phyloP scores from a whole-genome alignment of 352 stramenopile species.

The Phytopythium boreale region DNA sequence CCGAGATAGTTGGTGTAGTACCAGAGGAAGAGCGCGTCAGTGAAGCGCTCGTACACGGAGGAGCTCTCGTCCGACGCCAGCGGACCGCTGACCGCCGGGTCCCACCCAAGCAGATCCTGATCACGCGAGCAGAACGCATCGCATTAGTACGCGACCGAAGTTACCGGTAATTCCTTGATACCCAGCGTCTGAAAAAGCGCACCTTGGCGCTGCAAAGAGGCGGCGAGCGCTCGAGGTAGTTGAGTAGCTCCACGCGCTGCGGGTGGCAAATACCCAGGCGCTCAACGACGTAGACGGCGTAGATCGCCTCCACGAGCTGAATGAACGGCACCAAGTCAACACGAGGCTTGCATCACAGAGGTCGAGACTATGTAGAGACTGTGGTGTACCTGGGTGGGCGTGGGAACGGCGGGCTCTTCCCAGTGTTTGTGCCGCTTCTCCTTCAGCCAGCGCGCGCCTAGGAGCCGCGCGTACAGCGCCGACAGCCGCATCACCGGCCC shows the following conservation, averaged over 20 bases:
- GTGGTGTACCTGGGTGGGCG: conserved; percentile 33
- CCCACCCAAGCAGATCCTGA: conserved; percentile 83
- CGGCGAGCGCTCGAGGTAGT: conserved; percentile 51
- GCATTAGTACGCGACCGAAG: neutral
- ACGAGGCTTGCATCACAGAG: neutral
- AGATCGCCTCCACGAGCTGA: conserved; percentile 52
- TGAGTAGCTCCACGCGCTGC: conserved; percentile 60
- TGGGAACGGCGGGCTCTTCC: conserved; percentile 31
- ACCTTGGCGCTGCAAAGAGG: conserved; percentile 50
- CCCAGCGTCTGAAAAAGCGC: neutral
- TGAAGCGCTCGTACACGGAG: conserved; percentile 56
- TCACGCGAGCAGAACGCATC: conserved; percentile 5
- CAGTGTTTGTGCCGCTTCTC: conserved; percentile 42
- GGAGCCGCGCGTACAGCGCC: conserved; percentile 54
- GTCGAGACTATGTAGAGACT: neutral
- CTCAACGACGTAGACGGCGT: conserved; percentile 71
- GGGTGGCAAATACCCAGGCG: conserved; percentile 62
- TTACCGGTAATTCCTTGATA: neutral
- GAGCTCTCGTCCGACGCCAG: conserved; percentile 29
- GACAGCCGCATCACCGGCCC: conserved; percentile 39
- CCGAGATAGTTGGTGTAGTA: conserved; percentile 64
- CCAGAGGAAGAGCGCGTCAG: conserved; percentile 63
- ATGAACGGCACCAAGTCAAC: neutral
- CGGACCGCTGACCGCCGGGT: conserved; percentile 40
- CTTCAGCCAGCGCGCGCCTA: conserved; percentile 53